Evolutionary conservation across 2,329 filamentous ascomycete species (phyloP).

Genomic region (Rhinocladiella similis): DNA sequence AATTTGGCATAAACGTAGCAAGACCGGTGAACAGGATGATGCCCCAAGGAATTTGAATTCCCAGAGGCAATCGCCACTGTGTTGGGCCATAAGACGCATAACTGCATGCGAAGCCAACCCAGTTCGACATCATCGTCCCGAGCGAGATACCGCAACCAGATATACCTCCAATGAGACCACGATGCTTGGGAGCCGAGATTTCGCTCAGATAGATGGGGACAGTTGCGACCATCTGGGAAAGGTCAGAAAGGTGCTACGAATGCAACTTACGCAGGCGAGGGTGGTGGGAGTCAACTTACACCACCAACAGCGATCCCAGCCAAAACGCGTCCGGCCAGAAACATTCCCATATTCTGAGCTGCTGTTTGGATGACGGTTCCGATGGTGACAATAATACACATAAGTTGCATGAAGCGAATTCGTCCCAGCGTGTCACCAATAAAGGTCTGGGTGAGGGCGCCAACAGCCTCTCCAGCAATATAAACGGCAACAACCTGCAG

Average conservation of each 20-base stretch:
- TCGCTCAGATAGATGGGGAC: conserved; percentile 29
- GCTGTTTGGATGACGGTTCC: conserved; percentile 68
- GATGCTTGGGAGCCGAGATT: conserved; percentile 59
- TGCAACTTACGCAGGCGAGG: too few species aligned
- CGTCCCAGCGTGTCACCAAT: conserved; percentile 56
- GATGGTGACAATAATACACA: conserved; percentile 69
- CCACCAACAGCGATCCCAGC: conserved; percentile 78
- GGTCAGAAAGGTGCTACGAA: too few species aligned
- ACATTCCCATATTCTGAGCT: conserved; percentile 55
- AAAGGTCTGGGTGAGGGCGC: conserved; percentile 54
- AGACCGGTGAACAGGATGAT: conserved; percentile 71
- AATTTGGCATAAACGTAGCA: conserved; percentile 77
- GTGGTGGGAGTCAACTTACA: conserved; percentile 61
- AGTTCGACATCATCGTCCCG: conserved; percentile 72
- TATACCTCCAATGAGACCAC: conserved; percentile 74
- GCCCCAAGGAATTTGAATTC: conserved; percentile 77
- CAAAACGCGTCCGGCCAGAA: conserved; percentile 72
- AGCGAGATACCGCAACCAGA: conserved; percentile 84
- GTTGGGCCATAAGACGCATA: conserved; percentile 62
- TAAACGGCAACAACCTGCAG: conserved; percentile 56
- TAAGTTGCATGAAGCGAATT: conserved; percentile 51
- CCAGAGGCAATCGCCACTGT: conserved; percentile 79
- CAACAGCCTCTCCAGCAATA: conserved; percentile 60
- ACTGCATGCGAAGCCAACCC: conserved; percentile 71
- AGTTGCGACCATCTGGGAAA: conserved; percentile 24